Evolutionary conservation across 148 eudicot genomes (phyloP).

Genomic region (Agrostemma githago): DNA sequence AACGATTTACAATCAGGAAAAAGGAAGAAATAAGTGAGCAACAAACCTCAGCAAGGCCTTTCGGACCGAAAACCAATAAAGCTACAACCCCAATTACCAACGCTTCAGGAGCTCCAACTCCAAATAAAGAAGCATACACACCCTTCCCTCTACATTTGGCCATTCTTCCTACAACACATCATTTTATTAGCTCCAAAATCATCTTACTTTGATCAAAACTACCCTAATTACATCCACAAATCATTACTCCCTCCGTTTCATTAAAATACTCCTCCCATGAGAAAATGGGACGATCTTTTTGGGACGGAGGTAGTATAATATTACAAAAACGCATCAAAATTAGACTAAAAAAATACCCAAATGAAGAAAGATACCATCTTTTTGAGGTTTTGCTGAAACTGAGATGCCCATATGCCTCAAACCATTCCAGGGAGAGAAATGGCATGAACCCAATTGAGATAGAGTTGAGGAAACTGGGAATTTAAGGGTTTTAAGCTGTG

Average conservation of each 20-base stretch:
- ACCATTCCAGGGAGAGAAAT: slow-evolving; percentile 52
- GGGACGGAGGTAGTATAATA: no score
- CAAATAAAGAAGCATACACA: slow-evolving; percentile 84
- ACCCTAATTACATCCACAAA: neutral
- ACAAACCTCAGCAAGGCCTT: slow-evolving; percentile 95
- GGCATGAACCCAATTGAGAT: slow-evolving; percentile 47
- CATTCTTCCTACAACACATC: slow-evolving; percentile 45
- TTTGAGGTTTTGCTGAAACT: slow-evolving; percentile 31
- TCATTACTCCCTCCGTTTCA: no score
- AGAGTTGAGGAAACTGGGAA: slow-evolving; percentile 25
- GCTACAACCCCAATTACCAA: slow-evolving; percentile 96
- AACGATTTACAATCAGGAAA: neutral
- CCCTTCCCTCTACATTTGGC: slow-evolving; percentile 50
- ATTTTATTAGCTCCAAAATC: slow-evolving; percentile 12
- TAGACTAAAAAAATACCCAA: slow-evolving; percentile 8
- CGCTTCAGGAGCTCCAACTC: slow-evolving; percentile 98
- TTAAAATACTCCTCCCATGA: no score
- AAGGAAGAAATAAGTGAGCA: slow-evolving; percentile 2
- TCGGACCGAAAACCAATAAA: slow-evolving; percentile 92
- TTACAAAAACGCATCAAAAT: neutral
- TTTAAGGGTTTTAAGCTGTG: slow-evolving; percentile 26
- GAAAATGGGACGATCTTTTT: no score
- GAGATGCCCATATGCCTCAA: slow-evolving; percentile 38
- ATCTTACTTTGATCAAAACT: slow-evolving; percentile 2
- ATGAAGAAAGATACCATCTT: slow-evolving; percentile 35